Conservation (phyloP, 75 land plant genomes). For the Selaginella tamariscina region DNA sequence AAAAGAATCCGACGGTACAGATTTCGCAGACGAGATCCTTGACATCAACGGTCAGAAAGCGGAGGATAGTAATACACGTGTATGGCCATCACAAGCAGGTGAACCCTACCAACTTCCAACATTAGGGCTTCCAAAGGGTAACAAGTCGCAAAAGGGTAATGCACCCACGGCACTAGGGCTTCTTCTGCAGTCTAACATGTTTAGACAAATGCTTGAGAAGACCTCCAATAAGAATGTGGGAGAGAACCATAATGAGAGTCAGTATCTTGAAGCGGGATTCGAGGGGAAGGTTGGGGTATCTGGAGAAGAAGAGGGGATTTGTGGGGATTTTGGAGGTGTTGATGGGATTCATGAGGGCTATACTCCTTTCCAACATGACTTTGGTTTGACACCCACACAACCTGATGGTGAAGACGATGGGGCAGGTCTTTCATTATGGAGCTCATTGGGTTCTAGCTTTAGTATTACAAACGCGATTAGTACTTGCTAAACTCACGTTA, state of each 20-base stretch:
- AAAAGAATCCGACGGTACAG: neutral
- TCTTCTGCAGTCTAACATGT: constrained; percentile 36
- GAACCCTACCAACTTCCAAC: neutral
- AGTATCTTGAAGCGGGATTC: neutral
- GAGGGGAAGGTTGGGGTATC: too few relatives aligned
- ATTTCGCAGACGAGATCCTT: neutral
- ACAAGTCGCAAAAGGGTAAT: neutral
- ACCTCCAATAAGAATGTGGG: neutral
- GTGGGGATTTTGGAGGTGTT: neutral
- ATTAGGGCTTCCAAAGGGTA: neutral
- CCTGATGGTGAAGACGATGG: neutral
- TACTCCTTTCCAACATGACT: neutral
- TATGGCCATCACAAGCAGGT: neutral
- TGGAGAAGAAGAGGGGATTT: neutral
- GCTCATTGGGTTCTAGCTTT: neutral
- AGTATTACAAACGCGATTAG: neutral
- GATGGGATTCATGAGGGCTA: neutral
- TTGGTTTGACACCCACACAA: neutral
- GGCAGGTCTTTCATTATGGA: neutral
- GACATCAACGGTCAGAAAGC: neutral
- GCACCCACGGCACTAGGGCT: constrained; percentile 36
- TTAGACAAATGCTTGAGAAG: constrained; percentile 40
- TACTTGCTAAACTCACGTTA: neutral
- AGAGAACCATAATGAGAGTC: neutral
- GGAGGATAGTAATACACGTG: neutral